Evolutionary conservation across 768 basidiomycete species (phyloP).

Genomic region (Mycena indigotica): DNA sequence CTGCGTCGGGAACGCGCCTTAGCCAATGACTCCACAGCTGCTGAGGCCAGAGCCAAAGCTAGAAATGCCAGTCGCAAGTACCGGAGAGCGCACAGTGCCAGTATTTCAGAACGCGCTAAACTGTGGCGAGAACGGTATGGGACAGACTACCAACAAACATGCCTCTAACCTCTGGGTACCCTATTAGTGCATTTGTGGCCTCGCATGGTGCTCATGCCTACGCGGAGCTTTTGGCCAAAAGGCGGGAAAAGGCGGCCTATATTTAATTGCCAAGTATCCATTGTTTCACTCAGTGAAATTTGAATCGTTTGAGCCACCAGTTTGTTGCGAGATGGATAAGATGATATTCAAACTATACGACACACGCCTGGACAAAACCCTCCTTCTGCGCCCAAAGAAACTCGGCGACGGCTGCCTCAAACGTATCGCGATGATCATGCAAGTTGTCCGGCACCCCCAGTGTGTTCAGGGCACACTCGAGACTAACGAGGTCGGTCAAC

Average conservation of each 20-base stretch:
- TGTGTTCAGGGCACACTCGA: background rate
- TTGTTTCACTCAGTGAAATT: too few species aligned
- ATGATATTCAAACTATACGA: background rate
- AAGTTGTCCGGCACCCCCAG: background rate
- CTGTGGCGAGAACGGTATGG: background rate
- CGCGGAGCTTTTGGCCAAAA: too few species aligned
- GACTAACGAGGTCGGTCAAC: background rate
- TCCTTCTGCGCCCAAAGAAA: background rate
- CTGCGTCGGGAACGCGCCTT: background rate
- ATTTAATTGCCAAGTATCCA: too few species aligned
- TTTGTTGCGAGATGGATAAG: background rate
- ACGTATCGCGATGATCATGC: background rate
- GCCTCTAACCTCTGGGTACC: too few species aligned
- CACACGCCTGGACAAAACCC: background rate
- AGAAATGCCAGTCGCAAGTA: background rate
- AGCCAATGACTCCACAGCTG: background rate
- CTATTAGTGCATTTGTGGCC: too few species aligned
- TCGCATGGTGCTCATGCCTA: too few species aligned
- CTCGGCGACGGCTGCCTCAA: background rate
- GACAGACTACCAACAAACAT: too few species aligned
- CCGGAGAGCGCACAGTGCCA: background rate
- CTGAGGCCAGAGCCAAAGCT: background rate
- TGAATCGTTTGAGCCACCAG: too few species aligned
- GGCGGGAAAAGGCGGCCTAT: too few species aligned
- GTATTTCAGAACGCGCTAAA: background rate